A percentile compares a stretch with the other conserved stretches of the same genome.
Conservation (phyloP, 352 stramenopile species). For the Phytophthora rubi region DNA sequence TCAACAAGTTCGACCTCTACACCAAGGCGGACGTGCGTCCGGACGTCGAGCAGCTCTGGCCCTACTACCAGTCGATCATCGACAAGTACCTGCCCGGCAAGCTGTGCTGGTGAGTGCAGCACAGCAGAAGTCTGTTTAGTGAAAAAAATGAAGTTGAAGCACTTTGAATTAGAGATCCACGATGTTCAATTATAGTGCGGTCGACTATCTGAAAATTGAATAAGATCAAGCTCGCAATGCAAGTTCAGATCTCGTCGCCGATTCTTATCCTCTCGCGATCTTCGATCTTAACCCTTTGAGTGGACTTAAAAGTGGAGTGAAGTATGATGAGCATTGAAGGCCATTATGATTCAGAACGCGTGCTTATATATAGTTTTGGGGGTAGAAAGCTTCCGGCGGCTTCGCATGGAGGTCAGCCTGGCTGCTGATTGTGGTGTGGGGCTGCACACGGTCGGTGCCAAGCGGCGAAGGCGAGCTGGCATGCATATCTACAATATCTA, state of each 20-base stretch:
- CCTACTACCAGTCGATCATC: slow-evolving; percentile 92
- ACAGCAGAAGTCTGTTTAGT: neutral
- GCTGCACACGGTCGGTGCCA: neutral
- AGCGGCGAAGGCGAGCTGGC: slow-evolving; percentile 7
- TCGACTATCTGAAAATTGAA: neutral
- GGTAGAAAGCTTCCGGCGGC: slow-evolving; percentile 24
- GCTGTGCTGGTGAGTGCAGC: slow-evolving; percentile 62
- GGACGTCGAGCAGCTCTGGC: slow-evolving; percentile 88
- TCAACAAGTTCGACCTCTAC: slow-evolving; percentile 96
- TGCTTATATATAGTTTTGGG: slow-evolving; percentile 16
- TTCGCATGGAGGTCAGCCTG: slow-evolving; percentile 11
- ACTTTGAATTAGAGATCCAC: too few species aligned
- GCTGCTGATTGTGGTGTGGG: neutral
- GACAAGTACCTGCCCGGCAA: slow-evolving; percentile 91
- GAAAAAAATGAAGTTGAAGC: too few species aligned
- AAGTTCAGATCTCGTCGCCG: neutral
- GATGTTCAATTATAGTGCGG: too few species aligned
- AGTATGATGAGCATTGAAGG: neutral
- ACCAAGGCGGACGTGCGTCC: slow-evolving; percentile 89
- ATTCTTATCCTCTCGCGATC: slow-evolving; percentile 3
- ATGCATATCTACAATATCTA: slow-evolving; percentile 41
- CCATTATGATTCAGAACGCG: neutral
- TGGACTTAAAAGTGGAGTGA: neutral
- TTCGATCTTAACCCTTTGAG: neutral
- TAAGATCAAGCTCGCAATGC: neutral